Evolutionary conservation across 257 asterid genomes (phyloP).

Genomic region (Verbena officinalis): DNA sequence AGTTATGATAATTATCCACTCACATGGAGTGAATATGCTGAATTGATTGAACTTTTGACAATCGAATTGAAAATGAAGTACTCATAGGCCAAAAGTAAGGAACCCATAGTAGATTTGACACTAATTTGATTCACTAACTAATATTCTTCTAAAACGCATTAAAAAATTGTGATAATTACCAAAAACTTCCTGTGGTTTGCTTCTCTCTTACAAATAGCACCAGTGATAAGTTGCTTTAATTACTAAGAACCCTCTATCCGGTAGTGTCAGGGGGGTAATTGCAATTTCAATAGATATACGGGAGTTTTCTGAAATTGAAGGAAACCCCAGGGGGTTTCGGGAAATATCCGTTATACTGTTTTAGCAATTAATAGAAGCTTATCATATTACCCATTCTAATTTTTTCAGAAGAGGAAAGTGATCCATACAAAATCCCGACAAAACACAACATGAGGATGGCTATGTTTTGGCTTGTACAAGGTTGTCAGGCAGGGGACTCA

Average conservation of each 20-base stretch:
- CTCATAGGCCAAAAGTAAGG: conserved; percentile 11
- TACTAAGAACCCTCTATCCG: too few relatives aligned
- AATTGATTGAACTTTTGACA: conserved; percentile 28
- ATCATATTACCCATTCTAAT: conserved; percentile 14
- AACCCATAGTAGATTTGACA: conserved; percentile 16
- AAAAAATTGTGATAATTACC: too few relatives aligned
- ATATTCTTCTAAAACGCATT: background rate
- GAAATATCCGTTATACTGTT: background rate
- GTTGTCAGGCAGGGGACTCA: conserved; percentile 94
- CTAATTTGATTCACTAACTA: background rate
- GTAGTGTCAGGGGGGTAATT: too few relatives aligned
- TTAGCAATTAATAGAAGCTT: background rate
- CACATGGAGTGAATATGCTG: conserved; percentile 30
- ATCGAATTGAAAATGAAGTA: conserved; percentile 23
- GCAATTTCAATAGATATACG: too few relatives aligned
- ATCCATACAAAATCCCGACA: conserved; percentile 79
- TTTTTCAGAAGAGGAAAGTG: conserved; percentile 81
- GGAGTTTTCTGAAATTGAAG: too few relatives aligned
- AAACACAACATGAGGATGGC: conserved; percentile 94
- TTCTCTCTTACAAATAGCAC: too few relatives aligned
- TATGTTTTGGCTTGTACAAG: conserved; percentile 87
- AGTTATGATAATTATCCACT: conserved; percentile 18
- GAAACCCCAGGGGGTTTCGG: too few relatives aligned
- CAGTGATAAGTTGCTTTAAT: too few relatives aligned
- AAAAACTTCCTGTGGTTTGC: too few relatives aligned